Conservation (phyloP, 2,329 filamentous ascomycete species). For the Cladosporium sp. region DNA sequence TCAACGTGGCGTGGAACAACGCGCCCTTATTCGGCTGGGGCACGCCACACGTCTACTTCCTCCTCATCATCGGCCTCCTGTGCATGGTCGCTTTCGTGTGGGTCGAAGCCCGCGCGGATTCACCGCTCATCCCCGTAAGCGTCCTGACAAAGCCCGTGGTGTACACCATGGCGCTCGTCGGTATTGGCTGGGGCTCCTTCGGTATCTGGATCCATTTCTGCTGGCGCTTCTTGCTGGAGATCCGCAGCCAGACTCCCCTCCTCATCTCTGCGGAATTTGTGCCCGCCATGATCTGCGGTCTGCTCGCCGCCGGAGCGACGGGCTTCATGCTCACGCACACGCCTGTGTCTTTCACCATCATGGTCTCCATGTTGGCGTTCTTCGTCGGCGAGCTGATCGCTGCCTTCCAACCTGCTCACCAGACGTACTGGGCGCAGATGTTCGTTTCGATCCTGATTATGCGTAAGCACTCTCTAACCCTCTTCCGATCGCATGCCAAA, state of each 20-base stretch:
- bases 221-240: constrained; percentile 29
- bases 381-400: constrained; percentile 36
- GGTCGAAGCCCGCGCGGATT: constrained; percentile 22
- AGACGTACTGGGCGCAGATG: constrained; percentile 59
- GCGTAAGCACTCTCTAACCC: constrained; percentile 35
- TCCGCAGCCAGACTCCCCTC: constrained; percentile 30
- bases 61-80: constrained; percentile 26
- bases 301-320: constrained; percentile 31
- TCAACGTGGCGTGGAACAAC: constrained; percentile 31
- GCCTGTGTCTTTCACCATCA: constrained; percentile 33
- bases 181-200: constrained; percentile 28
- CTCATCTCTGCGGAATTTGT: constrained; percentile 29
- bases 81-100: constrained; percentile 25
- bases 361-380: constrained; percentile 36
- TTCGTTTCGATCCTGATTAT: constrained; percentile 53
- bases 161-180: constrained; percentile 25
- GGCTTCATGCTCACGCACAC: constrained; percentile 35
- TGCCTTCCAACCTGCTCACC: constrained; percentile 44
- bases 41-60: constrained; percentile 24
- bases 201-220: constrained; percentile 31
- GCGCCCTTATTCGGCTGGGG: constrained; percentile 29
- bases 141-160: constrained; percentile 21
- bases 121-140: constrained; percentile 23
- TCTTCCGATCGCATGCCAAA: too few relatives aligned
- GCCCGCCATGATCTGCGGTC: constrained; percentile 30